Percentiles rank a stretch among this genome's conserved stretches.
phyloP scores from a whole-genome alignment of 176 grass and related monocot species.

The Musa schizocarpa region DNA sequence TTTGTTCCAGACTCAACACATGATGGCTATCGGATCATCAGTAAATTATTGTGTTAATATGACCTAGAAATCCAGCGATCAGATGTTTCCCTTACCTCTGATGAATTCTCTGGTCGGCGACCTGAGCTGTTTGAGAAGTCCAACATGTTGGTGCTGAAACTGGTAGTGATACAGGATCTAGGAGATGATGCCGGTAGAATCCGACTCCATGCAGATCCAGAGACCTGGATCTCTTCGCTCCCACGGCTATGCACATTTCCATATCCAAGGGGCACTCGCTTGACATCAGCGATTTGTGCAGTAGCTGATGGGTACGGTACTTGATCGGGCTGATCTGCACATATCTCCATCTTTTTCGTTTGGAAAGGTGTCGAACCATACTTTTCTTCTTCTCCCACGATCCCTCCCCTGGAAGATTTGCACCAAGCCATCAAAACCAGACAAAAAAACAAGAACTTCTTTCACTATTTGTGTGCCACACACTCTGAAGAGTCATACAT shows the following conservation, averaged over 20 bases:
- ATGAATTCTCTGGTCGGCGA: constrained; percentile 65
- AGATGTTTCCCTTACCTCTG: constrained; percentile 41
- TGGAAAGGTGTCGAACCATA: constrained; percentile 32
- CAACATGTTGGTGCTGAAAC: constrained; percentile 55
- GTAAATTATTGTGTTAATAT: not conserved
- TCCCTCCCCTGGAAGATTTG: constrained; percentile 29
- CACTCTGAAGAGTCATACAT: not conserved
- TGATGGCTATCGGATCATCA: not conserved
- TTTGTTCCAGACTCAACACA: constrained; percentile 19
- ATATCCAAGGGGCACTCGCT: not conserved
- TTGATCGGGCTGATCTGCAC: constrained; percentile 24
- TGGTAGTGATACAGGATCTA: constrained; percentile 62
- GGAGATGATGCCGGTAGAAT: constrained; percentile 54
- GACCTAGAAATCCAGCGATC: not conserved
- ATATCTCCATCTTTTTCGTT: constrained; percentile 26
- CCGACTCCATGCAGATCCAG: constrained; percentile 53
- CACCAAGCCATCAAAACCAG: not conserved
- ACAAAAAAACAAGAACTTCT: no score
- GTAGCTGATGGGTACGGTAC: constrained; percentile 14
- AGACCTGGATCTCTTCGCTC: constrained; percentile 41
- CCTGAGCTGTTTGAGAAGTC: constrained; percentile 55
- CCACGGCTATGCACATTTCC: constrained; percentile 4
- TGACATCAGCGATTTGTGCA: constrained; percentile 27
- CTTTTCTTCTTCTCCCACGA: constrained; percentile 35
- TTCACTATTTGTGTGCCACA: no score